Evolutionary conservation across 2,329 filamentous ascomycete genomes (phyloP).

Genomic region (Thyridium curvatum): DNA sequence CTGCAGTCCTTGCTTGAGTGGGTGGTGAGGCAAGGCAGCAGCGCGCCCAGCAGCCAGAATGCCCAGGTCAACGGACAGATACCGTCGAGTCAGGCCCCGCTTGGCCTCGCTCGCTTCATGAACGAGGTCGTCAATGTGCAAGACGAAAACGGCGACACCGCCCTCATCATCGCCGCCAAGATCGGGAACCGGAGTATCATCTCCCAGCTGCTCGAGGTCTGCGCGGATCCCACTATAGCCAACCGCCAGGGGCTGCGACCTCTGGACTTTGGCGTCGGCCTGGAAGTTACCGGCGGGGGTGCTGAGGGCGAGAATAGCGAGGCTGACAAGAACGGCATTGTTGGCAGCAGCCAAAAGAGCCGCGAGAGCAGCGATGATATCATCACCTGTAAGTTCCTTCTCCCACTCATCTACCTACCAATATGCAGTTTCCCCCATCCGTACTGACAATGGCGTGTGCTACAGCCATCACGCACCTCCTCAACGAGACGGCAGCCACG

Average conservation of each 20-base stretch:
- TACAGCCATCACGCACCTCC: constrained; percentile 72
- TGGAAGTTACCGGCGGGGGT: constrained; percentile 45
- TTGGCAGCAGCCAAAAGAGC: constrained; percentile 46
- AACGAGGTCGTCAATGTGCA: constrained; percentile 94
- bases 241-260: constrained; percentile 86
- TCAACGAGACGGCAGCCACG: constrained; percentile 70
- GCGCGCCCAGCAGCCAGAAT: constrained; percentile 32
- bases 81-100: constrained; percentile 46
- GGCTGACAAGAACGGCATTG: constrained; percentile 34
- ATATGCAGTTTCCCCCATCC: constrained; percentile 14
- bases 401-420: constrained; percentile 9
- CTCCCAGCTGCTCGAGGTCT: constrained; percentile 91
- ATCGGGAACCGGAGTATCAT: constrained; percentile 94
- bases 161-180: constrained; percentile 85
- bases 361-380: constrained; percentile 75
- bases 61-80: constrained; percentile 12
- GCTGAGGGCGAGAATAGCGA: constrained; percentile 33
- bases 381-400: constrained; percentile 59
- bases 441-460: constrained; percentile 13
- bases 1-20: constrained; percentile 91
- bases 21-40: constrained; percentile 72
- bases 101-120: constrained; percentile 90
- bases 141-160: constrained; percentile 91
- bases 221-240: constrained; percentile 84
- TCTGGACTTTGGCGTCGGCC: constrained; percentile 89